phyloP scores from a whole-genome alignment of 192 early-diverging fungal species.

The Rhizophagus sp. region DNA sequence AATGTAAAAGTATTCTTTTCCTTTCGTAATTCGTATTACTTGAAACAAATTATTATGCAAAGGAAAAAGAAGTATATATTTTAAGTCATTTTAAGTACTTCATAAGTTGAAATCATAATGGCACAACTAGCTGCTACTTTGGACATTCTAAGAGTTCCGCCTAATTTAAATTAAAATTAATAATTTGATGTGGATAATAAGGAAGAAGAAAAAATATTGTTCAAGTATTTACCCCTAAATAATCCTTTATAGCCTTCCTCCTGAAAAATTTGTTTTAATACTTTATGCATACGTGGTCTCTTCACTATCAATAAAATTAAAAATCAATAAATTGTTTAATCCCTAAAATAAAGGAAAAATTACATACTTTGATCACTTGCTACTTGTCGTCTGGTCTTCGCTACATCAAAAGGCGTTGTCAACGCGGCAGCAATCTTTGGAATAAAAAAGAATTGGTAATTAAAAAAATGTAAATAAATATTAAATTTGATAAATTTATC shows the following conservation, averaged over 20 bases:
- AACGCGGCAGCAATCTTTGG: conserved; percentile 74
- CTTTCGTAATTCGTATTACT: too few species aligned
- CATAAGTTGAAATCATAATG: conserved; percentile 94
- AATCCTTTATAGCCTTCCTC: conserved; percentile 57
- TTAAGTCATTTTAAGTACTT: conserved; percentile 36
- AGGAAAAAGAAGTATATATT: too few species aligned
- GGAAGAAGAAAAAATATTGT: background rate
- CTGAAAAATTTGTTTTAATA: conserved; percentile 45
- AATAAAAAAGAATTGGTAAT: background rate
- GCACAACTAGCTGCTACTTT: conserved; percentile 93
- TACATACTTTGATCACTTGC: conserved; percentile 25
- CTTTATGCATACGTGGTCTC: conserved; percentile 28
- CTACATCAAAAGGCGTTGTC: conserved; percentile 96
- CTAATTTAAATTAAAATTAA: conserved; percentile 27
- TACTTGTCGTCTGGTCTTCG: conserved; percentile 90
- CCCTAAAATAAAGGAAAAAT: background rate
- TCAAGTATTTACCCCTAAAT: conserved; percentile 43
- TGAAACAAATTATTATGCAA: too few species aligned
- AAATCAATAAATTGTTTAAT: background rate
- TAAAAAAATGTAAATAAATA: background rate
- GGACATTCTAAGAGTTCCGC: conserved; percentile 74
- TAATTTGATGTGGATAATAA: background rate
- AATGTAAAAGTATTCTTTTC: too few species aligned
- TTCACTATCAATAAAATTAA: background rate
- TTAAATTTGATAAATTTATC: background rate